Percentiles rank a stretch among this genome's conserved stretches.
Conservation (phyloP, 805 yeast genomes). For the Zygosaccharomyces kombuchaensis region DNA sequence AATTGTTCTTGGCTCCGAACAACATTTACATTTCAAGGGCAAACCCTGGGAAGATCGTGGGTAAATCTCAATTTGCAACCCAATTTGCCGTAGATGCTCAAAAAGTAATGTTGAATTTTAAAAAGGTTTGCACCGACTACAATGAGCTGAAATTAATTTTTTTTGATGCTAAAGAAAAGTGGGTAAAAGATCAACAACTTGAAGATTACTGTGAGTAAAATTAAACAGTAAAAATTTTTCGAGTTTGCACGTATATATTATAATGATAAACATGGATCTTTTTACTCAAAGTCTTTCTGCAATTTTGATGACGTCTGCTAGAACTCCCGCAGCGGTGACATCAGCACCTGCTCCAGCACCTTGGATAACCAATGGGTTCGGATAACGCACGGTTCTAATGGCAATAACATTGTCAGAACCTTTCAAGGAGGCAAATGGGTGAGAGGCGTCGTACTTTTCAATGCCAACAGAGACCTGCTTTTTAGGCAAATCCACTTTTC, state of each 20-base stretch:
- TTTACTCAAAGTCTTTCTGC: conserved; percentile 65
- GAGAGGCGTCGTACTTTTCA: conserved; percentile 79
- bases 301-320: conserved; percentile 88
- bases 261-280: background rate
- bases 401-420: conserved; percentile 96
- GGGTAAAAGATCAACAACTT: conserved; percentile 37
- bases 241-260: background rate
- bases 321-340: conserved; percentile 82
- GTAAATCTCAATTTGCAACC: conserved; percentile 33
- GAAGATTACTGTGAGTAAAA: conserved; percentile 20
- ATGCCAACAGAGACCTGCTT: conserved; percentile 79
- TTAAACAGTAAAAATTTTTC: background rate
- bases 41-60: conserved; percentile 42
- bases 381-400: conserved; percentile 85
- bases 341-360: conserved; percentile 95
- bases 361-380: conserved; percentile 89
- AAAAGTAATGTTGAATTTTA: conserved; percentile 64
- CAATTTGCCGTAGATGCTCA: conserved; percentile 56
- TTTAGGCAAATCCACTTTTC: conserved; percentile 73
- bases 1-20: conserved; percentile 79
- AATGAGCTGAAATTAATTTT: conserved; percentile 49
- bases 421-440: conserved; percentile 92
- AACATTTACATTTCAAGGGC: conserved; percentile 75
- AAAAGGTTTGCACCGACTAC: conserved; percentile 54
- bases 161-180: conserved; percentile 51